Base-by-base conservation (phyloP, 2,329 filamentous ascomycete species). In the Colletotrichum lindemuthianum region DNA sequence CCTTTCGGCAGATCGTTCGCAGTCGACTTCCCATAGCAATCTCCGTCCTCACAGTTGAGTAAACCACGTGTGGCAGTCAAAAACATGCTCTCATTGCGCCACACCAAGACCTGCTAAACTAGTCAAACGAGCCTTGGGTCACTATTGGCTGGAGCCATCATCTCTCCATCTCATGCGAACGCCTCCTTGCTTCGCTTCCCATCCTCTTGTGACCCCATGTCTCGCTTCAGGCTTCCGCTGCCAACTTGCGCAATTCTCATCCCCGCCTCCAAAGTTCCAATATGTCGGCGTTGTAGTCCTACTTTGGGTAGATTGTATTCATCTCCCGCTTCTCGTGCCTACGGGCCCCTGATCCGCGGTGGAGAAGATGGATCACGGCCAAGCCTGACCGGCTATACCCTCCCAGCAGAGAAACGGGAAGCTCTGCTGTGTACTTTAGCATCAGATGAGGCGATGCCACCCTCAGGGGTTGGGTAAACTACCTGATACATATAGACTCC, bases 291-390 rank as follows among this genome's bases (percentile, higher is more conserved):
- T 41, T 24, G 4, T 10, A 59, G 6, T 40, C 48, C 34, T 24
- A 24, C 4, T 24, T 24, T 24, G 24, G 24, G 24, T 24, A 24
- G 4, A 13, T 43, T 12, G 48, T 55, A 40, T 47, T 44, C 41
- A 15, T n/a, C 24, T 43, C 15, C 41, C 40, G 51, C 33, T 40
- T 65, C 32, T 54, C 32, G 37, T 60, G 33, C 37, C 37, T 43
- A 33, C 24, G 36, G 32, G 12, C 58, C 61, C 58, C 58, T 52
- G 58, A 48, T 15, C 16, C 39, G 2, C 24, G 15, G 58, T 52
- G 63, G 58, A 56, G 63, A 45, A 65, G 45, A 48, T 34, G 43
- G 40, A 37, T 52, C 15, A 6, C 10, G n/a, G n/a, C 39, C 58
- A 61, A 43, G 13, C 15, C 24, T n/a, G 10, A 12, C 36, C 63